Evolutionary conservation across 2,329 filamentous ascomycete species (phyloP), one percentile per base, ranked within the genome.

Genomic region (Penicillium carneum): DNA sequence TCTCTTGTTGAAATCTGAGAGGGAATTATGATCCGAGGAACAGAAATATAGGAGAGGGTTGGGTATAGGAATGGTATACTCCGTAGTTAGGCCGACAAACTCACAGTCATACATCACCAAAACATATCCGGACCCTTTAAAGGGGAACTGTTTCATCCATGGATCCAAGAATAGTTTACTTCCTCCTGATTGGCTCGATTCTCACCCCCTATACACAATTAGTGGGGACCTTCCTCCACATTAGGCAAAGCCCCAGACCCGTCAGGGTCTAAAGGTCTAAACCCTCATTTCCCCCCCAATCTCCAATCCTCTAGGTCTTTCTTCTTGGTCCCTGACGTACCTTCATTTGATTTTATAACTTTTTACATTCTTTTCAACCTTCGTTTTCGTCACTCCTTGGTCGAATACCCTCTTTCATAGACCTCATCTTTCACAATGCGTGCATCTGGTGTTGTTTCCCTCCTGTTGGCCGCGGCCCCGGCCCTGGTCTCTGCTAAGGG

Each of bases 401-500:
- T 56, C 53, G 23, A 34, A 26, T 39, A 42, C 48, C 49, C 51
- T 51, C 43, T 53, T 46, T 49, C 34, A 42, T 36, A 47, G 38
- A 36, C 46, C 23, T 33, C 29, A 34, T 16, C 29, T 36, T 50
- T 59, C 71, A 80, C 64, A 33, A 85, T 85, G 83, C 81, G 79
- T 77, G 71, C 77, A 69, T 70, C 78, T 47, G 72, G 72, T 53
- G 62, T 82, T 55, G 50, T 83, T 65, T 71, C 78, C 18, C 61
- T 79, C 42, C 69, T 79, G 58, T 67, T 83, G 67, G 79, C 77
- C 48, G 74, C 77, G 51, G 76, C 81, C 48, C 82, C 84, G 26
- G 76, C 81, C 48, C 74, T 83, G 43, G 82, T 84, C 43, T 78
- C 82, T 34, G 83, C 83, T 39, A 78, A 78, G 38, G 87, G 88